These are phyloP conservation scores for Ophiostoma novo-ulmi DNA, from an alignment of 2,329 filamentous ascomycete genomes.

Conservation along the genomic window DNA sequence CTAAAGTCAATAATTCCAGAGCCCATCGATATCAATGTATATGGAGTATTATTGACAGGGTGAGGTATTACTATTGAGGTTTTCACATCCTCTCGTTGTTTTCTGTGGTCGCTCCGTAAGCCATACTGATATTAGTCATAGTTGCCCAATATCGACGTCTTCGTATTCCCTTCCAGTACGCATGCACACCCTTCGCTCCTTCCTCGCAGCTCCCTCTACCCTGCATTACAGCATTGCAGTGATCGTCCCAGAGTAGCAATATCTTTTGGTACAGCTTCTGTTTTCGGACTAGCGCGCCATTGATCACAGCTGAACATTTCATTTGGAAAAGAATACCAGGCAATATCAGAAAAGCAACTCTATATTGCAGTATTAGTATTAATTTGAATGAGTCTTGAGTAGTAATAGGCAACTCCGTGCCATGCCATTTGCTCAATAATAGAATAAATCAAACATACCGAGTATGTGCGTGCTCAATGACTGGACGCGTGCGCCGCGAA, in stretches of 20 bases:
- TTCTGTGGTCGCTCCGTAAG: too few species aligned
- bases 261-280: not conserved
- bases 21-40: not conserved
- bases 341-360: not conserved
- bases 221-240: not conserved
- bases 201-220: not conserved
- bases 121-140: too few species aligned
- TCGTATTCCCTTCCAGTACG: too few species aligned
- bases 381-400: not conserved
- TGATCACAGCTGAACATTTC: not conserved
- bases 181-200: not conserved
- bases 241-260: slow-evolving; percentile 1
- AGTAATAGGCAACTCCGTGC: not conserved
- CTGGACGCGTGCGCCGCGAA: not conserved
- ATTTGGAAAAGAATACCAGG: not conserved
- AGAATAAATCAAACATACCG: too few species aligned
- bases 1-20: not conserved
- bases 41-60: too few species aligned
- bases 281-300: not conserved
- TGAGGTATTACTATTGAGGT: too few species aligned
- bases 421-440: not conserved
- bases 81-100: too few species aligned
- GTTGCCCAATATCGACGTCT: too few species aligned
- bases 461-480: not conserved
- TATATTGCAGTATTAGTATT: not conserved